phyloP scores from a whole-genome alignment of 2,329 filamentous ascomycete species.

The Pezicula carpinea region DNA sequence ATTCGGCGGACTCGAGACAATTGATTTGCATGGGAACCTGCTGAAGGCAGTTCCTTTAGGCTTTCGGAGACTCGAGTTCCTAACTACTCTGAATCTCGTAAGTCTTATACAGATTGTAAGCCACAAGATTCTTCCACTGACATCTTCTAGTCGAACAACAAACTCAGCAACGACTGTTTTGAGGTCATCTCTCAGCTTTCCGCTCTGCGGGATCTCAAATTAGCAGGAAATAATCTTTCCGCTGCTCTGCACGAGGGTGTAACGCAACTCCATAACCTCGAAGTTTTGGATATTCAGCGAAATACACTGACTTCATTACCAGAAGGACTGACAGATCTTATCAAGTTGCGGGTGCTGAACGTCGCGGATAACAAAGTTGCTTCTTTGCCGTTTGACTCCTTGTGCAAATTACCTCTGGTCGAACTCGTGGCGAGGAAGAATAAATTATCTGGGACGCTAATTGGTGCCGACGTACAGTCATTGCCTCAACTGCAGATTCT shows the following conservation, averaged over 20 bases:
- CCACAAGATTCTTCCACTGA: neutral
- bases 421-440: slow-evolving; percentile 78
- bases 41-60: slow-evolving; percentile 71
- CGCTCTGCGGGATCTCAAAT: slow-evolving; percentile 71
- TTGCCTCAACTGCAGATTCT: slow-evolving; percentile 67
- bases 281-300: slow-evolving; percentile 74
- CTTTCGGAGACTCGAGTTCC: slow-evolving; percentile 63
- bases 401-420: slow-evolving; percentile 64
- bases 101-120: slow-evolving; percentile 25
- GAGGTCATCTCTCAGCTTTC: slow-evolving; percentile 70
- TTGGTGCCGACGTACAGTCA: slow-evolving; percentile 54
- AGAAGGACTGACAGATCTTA: slow-evolving; percentile 59
- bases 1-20: slow-evolving; percentile 73
- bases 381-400: slow-evolving; percentile 62
- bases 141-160: slow-evolving; percentile 67
- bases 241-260: slow-evolving; percentile 64
- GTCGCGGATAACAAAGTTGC: slow-evolving; percentile 74
- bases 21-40: slow-evolving; percentile 84
- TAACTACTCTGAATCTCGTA: slow-evolving; percentile 81
- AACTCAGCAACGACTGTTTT: slow-evolving; percentile 66
- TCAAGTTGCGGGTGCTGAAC: slow-evolving; percentile 70
- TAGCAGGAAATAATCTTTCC: slow-evolving; percentile 72
- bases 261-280: slow-evolving; percentile 61
- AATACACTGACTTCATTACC: slow-evolving; percentile 76
- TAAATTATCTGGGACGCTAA: slow-evolving; percentile 66